Evolutionary conservation across 352 stramenopile species (phyloP).

Genomic region (Phytophthora nicotianae): DNA sequence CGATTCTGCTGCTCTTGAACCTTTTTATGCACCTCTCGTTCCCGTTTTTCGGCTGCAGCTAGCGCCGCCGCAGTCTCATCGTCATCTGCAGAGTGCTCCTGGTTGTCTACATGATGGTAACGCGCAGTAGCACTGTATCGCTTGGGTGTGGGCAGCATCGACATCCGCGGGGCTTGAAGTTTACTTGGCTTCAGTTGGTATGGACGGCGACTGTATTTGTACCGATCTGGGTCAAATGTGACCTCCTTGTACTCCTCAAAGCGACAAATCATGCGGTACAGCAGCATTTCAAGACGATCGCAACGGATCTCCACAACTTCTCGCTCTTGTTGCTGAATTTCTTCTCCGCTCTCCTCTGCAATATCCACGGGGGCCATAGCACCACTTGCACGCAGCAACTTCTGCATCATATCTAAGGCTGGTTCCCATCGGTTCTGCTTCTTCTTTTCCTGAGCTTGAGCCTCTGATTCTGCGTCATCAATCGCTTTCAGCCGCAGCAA

Average conservation of each 20-base stretch:
- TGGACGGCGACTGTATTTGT: constrained; percentile 21
- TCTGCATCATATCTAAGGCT: constrained; percentile 81
- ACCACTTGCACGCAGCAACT: constrained; percentile 65
- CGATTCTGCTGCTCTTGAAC: constrained; percentile 43
- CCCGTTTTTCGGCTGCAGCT: constrained; percentile 33
- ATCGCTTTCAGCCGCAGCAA: constrained; percentile 29
- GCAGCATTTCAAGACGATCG: constrained; percentile 78
- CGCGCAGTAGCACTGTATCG: constrained; percentile 46
- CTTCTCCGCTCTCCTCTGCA: constrained; percentile 37
- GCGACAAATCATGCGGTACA: constrained; percentile 88
- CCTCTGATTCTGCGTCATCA: constrained; percentile 31
- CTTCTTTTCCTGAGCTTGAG: constrained; percentile 32
- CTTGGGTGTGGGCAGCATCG: constrained; percentile 45
- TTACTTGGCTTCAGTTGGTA: constrained; percentile 34
- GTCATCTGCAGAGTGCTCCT: constrained; percentile 42
- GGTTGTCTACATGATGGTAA: constrained; percentile 46
- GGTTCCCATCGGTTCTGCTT: constrained; percentile 80
- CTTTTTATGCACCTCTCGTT: constrained; percentile 54
- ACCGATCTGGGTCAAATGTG: constrained; percentile 55
- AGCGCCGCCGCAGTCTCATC: constrained; percentile 27
- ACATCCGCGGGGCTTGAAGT: constrained; percentile 52
- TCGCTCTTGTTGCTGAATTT: constrained; percentile 32
- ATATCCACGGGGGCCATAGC: constrained; percentile 47
- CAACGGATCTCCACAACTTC: constrained; percentile 61
- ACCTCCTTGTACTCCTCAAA: constrained; percentile 85